Conservation (phyloP, 2,329 filamentous ascomycete genomes). For the Fusarium incarnatum region DNA sequence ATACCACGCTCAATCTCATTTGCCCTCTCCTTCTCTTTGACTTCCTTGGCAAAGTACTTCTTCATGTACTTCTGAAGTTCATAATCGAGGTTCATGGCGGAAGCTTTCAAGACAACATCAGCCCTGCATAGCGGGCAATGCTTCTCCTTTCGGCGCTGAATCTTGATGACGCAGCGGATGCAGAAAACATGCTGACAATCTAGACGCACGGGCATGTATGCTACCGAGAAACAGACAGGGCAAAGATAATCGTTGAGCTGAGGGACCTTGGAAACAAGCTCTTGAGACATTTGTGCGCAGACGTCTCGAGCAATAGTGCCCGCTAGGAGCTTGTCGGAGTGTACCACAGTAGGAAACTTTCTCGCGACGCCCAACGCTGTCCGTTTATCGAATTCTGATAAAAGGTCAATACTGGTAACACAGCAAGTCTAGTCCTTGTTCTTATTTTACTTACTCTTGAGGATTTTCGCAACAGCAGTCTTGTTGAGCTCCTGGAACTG, state of each 20-base stretch:
- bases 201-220: slow-evolving; percentile 84
- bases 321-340: slow-evolving; percentile 70
- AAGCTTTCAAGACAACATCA: slow-evolving; percentile 76
- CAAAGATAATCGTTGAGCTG: slow-evolving; percentile 88
- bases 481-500: slow-evolving; percentile 88
- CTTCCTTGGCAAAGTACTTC: slow-evolving; percentile 79
- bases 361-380: slow-evolving; percentile 78
- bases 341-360: slow-evolving; percentile 69
- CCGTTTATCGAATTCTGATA: slow-evolving; percentile 85
- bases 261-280: slow-evolving; percentile 79
- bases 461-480: slow-evolving; percentile 81
- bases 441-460: slow-evolving; percentile 74
- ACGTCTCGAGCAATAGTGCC: slow-evolving; percentile 79
- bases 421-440: not conserved
- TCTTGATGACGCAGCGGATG: slow-evolving; percentile 83
- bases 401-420: slow-evolving; percentile 22
- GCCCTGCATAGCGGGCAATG: slow-evolving; percentile 82
- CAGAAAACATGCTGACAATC: slow-evolving; percentile 83
- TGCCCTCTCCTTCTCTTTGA: slow-evolving; percentile 73
- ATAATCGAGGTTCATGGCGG: slow-evolving; percentile 76
- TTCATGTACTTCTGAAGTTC: slow-evolving; percentile 76
- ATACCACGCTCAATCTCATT: slow-evolving; percentile 82
- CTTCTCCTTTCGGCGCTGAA: slow-evolving; percentile 76
- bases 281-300: slow-evolving; percentile 77
- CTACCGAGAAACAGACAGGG: slow-evolving; percentile 81